A percentile compares a stretch with the other conserved stretches of the same genome.
Evolutionary conservation across 345 rosid species (phyloP).

Genomic region (Populus davidiana): DNA sequence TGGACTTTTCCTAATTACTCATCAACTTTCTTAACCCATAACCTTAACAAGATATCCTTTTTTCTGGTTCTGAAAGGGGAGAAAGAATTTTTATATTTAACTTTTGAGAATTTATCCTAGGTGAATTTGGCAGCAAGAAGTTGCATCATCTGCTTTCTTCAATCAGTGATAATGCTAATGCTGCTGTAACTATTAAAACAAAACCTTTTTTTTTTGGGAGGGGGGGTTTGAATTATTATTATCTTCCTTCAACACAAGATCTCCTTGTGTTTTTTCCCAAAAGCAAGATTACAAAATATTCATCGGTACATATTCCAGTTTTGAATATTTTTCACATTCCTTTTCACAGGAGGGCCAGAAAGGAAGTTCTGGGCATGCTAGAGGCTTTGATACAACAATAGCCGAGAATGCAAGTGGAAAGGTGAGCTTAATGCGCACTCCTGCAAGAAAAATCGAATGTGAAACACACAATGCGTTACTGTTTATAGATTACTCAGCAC

Average conservation of each 20-base stretch:
- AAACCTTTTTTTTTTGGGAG: too few species aligned
- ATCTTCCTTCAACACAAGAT: neutral
- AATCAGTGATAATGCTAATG: neutral
- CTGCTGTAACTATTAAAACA: neutral
- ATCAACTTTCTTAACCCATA: neutral
- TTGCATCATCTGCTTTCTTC: neutral
- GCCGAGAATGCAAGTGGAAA: constrained; percentile 55
- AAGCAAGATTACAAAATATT: neutral
- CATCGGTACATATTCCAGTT: neutral
- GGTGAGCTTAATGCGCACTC: constrained; percentile 30
- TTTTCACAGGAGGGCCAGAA: constrained; percentile 52
- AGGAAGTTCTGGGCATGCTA: constrained; percentile 46
- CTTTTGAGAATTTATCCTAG: neutral
- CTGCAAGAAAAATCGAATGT: neutral
- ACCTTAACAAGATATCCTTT: neutral
- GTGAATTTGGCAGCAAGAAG: neutral
- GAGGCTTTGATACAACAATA: constrained; percentile 44
- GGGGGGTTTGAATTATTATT: neutral
- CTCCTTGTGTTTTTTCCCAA: neutral
- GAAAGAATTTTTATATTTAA: neutral
- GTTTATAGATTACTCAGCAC: neutral
- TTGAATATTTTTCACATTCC: neutral
- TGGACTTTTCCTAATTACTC: neutral
- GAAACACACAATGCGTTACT: neutral
- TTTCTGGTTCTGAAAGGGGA: neutral